phyloP scores from a whole-genome alignment of 345 rosid genomes.

The Populus simonii region DNA sequence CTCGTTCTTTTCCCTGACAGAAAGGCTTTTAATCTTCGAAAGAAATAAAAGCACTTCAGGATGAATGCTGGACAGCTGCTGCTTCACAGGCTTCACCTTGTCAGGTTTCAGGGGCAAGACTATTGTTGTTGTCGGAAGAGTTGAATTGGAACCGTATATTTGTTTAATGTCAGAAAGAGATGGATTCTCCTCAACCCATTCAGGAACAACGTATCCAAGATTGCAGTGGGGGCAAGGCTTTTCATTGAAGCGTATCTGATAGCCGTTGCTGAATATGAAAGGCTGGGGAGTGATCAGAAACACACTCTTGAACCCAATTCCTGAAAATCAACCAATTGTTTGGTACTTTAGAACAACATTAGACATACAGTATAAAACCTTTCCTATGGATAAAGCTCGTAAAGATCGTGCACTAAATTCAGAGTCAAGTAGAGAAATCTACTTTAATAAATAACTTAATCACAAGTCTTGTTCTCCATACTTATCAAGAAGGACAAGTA shows the following conservation, averaged over 20 bases:
- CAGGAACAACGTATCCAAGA: slow-evolving; percentile 72
- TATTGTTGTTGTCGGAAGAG: slow-evolving; percentile 54
- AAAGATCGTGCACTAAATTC: too few species aligned
- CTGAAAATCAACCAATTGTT: slow-evolving; percentile 1
- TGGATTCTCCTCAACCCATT: slow-evolving; percentile 69
- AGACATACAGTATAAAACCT: too few species aligned
- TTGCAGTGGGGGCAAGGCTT: slow-evolving; percentile 24
- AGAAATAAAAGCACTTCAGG: slow-evolving; percentile 67
- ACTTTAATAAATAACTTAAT: too few species aligned
- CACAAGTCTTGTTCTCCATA: too few species aligned
- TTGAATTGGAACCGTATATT: slow-evolving; percentile 43
- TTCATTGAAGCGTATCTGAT: slow-evolving; percentile 1
- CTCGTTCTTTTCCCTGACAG: slow-evolving; percentile 50
- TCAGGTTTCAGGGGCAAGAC: slow-evolving; percentile 64
- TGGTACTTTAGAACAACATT: too few species aligned
- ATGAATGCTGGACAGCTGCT: slow-evolving; percentile 58
- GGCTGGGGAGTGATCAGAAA: slow-evolving; percentile 56
- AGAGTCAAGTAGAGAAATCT: too few species aligned
- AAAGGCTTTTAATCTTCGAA: slow-evolving; percentile 56
- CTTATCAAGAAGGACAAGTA: too few species aligned
- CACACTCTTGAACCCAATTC: slow-evolving; percentile 40
- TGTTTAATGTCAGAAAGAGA: slow-evolving; percentile 39
- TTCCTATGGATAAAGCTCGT: too few species aligned
- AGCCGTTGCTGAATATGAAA: slow-evolving; percentile 58
- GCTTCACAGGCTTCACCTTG: slow-evolving; percentile 60